Base-by-base conservation (phyloP, 257 asterid genomes). In the Cruciata laevipes region DNA sequence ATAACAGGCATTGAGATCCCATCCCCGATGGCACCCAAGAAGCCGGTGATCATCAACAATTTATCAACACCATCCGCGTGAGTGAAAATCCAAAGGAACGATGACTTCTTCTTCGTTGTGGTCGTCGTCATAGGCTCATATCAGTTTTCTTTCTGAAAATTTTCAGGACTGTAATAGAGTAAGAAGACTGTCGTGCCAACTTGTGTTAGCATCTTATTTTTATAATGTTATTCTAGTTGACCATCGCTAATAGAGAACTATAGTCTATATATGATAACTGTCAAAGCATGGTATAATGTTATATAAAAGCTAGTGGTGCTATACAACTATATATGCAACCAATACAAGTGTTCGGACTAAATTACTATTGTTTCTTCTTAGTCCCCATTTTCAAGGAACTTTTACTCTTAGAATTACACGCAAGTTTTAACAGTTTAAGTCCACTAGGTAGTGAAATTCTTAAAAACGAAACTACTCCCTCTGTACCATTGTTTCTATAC, bases 1-100 rank as follows among this genome's bases (percentile, higher is more conserved):
- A 76, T 85, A 23, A 47, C 74, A 5, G 96, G 96, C 86, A 84
- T 76, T 67, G 91, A 77, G 40, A 83, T 14, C 20, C 98, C 98
- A 37, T 91, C 96, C 1, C 88, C 86, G 7, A 82, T 30, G 0
- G 95, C 75, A 0, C 96, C 98, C 3, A 91, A 9, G 13, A 85
- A 65, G 4, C 98, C 98, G 21, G 85, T 14, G 16, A 71, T 58
- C 96, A 89, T 89, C 78, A 91, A 62, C 60, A 74, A 30, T 55
- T 49, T 65, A 57, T 91, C 98, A 49, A 74, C 65, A 0, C 63
- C 58, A 65, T 89, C 95, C 2, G 98, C 88, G 68, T 85, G 91
- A 87, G 79, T 84, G 86, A 91, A 87, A 61, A 86, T 83, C 38
- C 83, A 79, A 25, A 77, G 42, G 16, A 84, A 86, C 20, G 80